Evolutionary conservation across 345 rosid species (phyloP), one percentile per base, ranked within the genome.

Genomic region (Hibiscus trionum): DNA sequence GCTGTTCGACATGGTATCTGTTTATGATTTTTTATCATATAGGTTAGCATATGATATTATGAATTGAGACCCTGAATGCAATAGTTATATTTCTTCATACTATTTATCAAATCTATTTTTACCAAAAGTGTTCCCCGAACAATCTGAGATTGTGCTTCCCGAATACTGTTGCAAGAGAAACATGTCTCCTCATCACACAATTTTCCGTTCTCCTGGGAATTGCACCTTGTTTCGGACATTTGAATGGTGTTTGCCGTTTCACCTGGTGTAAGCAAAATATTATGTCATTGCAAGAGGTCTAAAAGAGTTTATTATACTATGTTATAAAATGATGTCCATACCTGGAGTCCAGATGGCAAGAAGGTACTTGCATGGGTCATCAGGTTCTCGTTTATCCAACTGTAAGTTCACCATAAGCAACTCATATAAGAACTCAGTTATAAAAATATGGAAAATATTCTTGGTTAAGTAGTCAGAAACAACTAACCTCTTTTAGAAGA

Each of bases 321-420:
- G 26, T 64, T 42, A 42, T 29, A 11, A 26, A 27, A 55, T 62
- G 47, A 52, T 65, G 50, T 27, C 70, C 75, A 73, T 73, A 91
- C 99, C 99, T 83, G 99, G 99, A 69, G 96, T 87, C 99, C 99
- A 96, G 78, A 93, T 87, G 56, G 99, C 98, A 59, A 96, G 93
- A 72, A 93, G 88, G 75, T 93, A 96, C 21, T 85, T 84, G 76
- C 91, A 75, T 31, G 96, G 98, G 77, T 96, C 98, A 75, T 89
- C 98, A 53, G 79, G 81, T 78, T 89, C 96, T 79, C 88, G 82
- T 76, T 78, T 83, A 50, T 96, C 98, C 81, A 90, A 75, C 99
- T 96, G 86, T 66, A 73, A 74, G 50, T 76, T 77, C 47, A 77
- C 19, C 8, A 73, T 62, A 61, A 65, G 35, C 26, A 71, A 39